phyloP scores from a whole-genome alignment of 495 filamentous ascomycete genomes.

The Hypomontagnella submonticulosa region DNA sequence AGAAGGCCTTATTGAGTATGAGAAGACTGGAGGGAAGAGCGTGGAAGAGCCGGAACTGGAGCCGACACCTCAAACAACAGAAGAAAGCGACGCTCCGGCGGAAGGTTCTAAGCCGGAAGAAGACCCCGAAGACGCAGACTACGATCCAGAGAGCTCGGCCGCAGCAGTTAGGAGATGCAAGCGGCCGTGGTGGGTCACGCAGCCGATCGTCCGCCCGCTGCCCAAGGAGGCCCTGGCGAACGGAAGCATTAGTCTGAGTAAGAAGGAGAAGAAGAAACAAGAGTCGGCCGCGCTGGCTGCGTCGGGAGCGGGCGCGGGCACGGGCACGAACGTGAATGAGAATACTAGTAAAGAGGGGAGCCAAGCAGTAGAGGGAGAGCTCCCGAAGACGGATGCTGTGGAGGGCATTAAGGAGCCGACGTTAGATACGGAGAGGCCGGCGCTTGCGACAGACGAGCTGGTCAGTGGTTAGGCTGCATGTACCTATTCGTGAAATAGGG shows the following conservation, averaged over 20 bases:
- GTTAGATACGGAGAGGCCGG: constrained; percentile 27
- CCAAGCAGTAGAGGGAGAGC: constrained; percentile 42
- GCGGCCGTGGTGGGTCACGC: constrained; percentile 91
- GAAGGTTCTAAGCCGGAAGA: constrained; percentile 31
- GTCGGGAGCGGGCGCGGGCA: constrained; percentile 6
- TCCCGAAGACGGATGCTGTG: constrained; percentile 42
- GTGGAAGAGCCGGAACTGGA: constrained; percentile 62
- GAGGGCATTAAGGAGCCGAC: constrained; percentile 46
- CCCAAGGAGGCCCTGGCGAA: constrained; percentile 88
- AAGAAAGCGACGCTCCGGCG: constrained; percentile 43
- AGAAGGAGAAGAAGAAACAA: constrained; percentile 58
- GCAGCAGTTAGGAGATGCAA: constrained; percentile 75
- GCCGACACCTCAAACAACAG: constrained; percentile 47
- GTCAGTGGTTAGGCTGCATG: constrained; percentile 41
- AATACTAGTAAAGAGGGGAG: neutral
- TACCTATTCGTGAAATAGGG: constrained; percentile 13
- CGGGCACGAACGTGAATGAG: too few relatives aligned
- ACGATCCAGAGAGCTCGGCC: constrained; percentile 67
- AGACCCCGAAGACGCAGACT: constrained; percentile 35
- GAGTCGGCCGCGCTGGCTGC: constrained; percentile 34
- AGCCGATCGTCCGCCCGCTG: constrained; percentile 87
- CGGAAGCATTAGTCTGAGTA: constrained; percentile 75
- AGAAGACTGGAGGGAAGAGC: constrained; percentile 60
- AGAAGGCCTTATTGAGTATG: constrained; percentile 79
- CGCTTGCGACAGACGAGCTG: constrained; percentile 39